Evolutionary conservation across 2,329 filamentous ascomycete species (phyloP), one percentile per base, ranked within the genome.

Genomic region (Hypoxylon sp.): DNA sequence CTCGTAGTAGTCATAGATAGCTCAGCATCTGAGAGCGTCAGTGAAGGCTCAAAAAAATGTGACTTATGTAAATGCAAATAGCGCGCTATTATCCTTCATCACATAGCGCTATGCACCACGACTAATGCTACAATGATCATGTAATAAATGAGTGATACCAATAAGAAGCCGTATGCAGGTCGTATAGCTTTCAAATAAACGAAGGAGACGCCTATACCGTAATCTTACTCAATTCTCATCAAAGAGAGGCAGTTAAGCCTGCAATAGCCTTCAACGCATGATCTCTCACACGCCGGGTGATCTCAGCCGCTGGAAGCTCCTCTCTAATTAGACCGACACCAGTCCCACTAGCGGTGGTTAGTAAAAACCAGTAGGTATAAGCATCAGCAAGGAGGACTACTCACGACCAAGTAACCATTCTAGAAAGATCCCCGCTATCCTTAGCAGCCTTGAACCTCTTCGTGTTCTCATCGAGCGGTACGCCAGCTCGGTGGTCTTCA

Each of bases 371-470:
- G 13, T 32, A n/a, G n/a, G 3, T 1, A 50, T 49, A 21, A 34
- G 13, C 30, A n/a, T 17, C 11, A 43, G 19, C 1, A 30, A 38
- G 19, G 45, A 19, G 25, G 30, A 6, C 6, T 51, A 75, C 76
- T 77, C 68, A 78, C 76, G 76, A 78, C 76, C 76, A 78, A 17
- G 74, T 77, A 4, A 77, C 72, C 72, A 74, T 72, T 60, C 73
- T 72, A 2, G 75, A 77, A 19, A 60, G 2, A 38, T 78, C 75
- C 14, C 75, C 75, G 2, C 41, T 60, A 4, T 72, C 67, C 49
- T 73, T 74, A 1, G 75, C 71, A 1, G 56, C 64, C 32, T 73
- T 72, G 56, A 74, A 76, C 30, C 69, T 60, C 17, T 60, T 67
- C 36, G 57, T 58, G 53, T 76, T 78, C 60, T 77, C 75, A 7